phyloP scores from a whole-genome alignment of 495 filamentous ascomycete species.

The Aspergillus asperescens region DNA sequence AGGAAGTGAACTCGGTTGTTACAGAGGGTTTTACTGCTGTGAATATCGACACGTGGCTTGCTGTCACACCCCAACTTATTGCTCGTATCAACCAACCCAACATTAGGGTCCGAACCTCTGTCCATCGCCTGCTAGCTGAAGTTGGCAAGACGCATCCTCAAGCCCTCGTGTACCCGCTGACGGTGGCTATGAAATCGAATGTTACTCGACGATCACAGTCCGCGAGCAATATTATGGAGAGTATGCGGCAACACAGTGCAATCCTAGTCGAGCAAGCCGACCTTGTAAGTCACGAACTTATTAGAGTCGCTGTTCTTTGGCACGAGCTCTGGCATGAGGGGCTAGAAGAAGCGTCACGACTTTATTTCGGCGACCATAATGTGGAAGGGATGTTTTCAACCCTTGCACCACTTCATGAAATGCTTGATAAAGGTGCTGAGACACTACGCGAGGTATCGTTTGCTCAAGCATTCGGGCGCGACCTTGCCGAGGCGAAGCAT shows the following conservation, averaged over 20 bases:
- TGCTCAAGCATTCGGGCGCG: conserved; percentile 93
- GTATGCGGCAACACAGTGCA: conserved; percentile 92
- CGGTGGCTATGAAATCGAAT: conserved; percentile 95
- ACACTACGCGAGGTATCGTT: conserved; percentile 95
- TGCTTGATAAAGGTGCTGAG: conserved; percentile 83
- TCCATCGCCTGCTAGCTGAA: conserved; percentile 85
- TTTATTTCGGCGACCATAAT: conserved; percentile 92
- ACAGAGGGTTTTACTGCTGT: conserved; percentile 86
- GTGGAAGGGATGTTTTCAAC: conserved; percentile 95
- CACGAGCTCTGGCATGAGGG: conserved; percentile 99
- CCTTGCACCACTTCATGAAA: conserved; percentile 82
- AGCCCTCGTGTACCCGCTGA: conserved; percentile 98
- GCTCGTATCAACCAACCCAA: conserved; percentile 96
- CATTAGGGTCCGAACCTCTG: conserved; percentile 72
- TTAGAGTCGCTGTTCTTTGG: conserved; percentile 94
- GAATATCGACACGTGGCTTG: conserved; percentile 95
- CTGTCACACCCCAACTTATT: conserved; percentile 95
- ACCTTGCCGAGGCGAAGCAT: conserved; percentile 87
- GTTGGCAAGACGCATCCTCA: conserved; percentile 93
- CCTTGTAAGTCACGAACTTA: conserved; percentile 87
- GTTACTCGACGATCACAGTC: conserved; percentile 72
- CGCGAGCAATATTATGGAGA: conserved; percentile 91
- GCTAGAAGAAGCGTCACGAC: conserved; percentile 90
- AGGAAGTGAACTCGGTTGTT: conserved; percentile 80
- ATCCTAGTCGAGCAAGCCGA: conserved; percentile 93